Base-by-base conservation (phyloP, 139 green algal species). In the Chlorella sp. region DNA sequence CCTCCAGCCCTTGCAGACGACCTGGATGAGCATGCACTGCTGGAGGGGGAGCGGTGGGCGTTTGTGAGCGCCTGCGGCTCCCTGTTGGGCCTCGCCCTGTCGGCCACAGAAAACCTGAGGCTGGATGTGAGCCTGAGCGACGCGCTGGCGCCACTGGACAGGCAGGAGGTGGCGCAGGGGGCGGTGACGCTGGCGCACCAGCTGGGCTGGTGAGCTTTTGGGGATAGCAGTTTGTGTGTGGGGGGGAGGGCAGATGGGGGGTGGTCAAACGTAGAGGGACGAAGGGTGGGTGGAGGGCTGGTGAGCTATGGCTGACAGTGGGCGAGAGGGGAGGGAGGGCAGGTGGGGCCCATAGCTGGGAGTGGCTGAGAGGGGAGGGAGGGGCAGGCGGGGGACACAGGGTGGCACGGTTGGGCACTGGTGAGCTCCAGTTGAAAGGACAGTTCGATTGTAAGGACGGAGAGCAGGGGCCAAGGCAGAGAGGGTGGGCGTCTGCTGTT, bases 131-230 rank as follows among this genome's bases (percentile, higher is more conserved):
- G 37, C 24, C 37, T 88, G 26, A 69, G 39, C 39, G 84, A 88
- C 40, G 84, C 84, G 64, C 71, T 82, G 69, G 42, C 75, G 85
- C 71, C 85, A n/a, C 71, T 89, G 42, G 71, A 83, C 69, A 32
- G 71, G 42, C 71, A 89, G 42, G 85, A 89, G 71, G 71, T 82
- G 71, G 85, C 48, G 42, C 85, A 89, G 71, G 85, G 71, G 42
- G 71, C 71, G 32, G 85, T 82, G 18, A 88, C 84, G 84, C 68
- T 88, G 32, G 85, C 69, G 48, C 85, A 83, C 36, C 85, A 83
- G 85, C 71, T 89, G n/a, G 85, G 85, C 32, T 83, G 85, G 84
- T 81, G 84, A 81, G 84, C 4, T n/a, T n/a, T n/a, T n/a, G n/a
- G n/a, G n/a, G n/a, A n/a, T n/a, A n/a, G n/a, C n/a, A n/a, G n/a